Conservation (phyloP, 768 basidiomycete genomes). For the Mrakia blollopis region DNA sequence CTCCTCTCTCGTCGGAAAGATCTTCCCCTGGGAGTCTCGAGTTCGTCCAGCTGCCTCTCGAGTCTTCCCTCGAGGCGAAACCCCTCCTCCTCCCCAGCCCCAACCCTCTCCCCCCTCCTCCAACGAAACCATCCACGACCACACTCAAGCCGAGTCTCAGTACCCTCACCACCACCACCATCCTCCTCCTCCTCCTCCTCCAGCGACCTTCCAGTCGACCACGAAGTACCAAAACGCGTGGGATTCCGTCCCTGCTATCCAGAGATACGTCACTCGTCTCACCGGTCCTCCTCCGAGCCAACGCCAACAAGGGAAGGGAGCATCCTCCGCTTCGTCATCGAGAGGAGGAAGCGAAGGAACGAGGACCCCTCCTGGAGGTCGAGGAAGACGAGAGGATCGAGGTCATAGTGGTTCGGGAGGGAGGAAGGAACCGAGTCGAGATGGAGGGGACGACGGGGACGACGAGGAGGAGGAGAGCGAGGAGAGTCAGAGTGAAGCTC, state of each 20-base stretch:
- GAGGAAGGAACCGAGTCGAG: conserved; percentile 55
- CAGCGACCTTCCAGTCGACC: conserved; percentile 41
- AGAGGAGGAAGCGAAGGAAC: not conserved
- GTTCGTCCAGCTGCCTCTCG: conserved; percentile 36
- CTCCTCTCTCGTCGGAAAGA: conserved; percentile 60
- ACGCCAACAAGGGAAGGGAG: not conserved
- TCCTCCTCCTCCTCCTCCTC: conserved; percentile 23
- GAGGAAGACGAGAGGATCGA: conserved; percentile 34
- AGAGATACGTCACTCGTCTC: conserved; percentile 57
- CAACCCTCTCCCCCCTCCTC: conserved; percentile 36
- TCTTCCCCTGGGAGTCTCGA: conserved; percentile 90
- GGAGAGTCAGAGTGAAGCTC: not conserved
- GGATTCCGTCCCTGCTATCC: conserved; percentile 76
- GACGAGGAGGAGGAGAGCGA: conserved; percentile 37
- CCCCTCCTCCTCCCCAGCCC: conserved; percentile 43
- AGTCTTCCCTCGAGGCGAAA: conserved; percentile 46
- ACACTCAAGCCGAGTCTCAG: not conserved
- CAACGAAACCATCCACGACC: not conserved
- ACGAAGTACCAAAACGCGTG: conserved; percentile 70
- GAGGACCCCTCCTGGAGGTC: conserved; percentile 20
- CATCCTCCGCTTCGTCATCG: not conserved
- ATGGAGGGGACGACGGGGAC: conserved; percentile 74
- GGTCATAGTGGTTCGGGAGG: conserved; percentile 32
- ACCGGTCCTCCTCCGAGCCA: conserved; percentile 34
- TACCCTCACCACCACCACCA: conserved; percentile 23